A percentile compares a stretch with the other conserved stretches of the same genome.
phyloP scores from a whole-genome alignment of 1,139 yeast species.

The Candida albicans region DNA sequence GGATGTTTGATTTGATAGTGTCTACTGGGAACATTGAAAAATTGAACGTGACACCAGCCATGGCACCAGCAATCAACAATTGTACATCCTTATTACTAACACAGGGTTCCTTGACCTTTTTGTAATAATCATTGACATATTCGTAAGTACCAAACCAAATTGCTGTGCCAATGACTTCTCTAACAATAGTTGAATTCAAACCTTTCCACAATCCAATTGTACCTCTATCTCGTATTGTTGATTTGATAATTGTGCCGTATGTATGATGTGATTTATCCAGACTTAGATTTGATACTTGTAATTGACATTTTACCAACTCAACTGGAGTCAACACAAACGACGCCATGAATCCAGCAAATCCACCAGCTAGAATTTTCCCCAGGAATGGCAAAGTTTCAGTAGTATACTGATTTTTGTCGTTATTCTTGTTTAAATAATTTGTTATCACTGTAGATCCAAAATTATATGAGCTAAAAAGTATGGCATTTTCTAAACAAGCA shows the following conservation, averaged over 20 bases:
- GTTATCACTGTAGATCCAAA: constrained; percentile 72
- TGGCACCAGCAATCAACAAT: constrained; percentile 73
- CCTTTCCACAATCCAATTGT: constrained; percentile 72
- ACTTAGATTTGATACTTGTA: constrained; percentile 68
- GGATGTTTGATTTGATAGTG: constrained; percentile 85
- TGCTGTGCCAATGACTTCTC: constrained; percentile 90
- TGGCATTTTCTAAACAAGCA: constrained; percentile 78
- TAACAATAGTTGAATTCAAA: constrained; percentile 73
- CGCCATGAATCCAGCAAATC: constrained; percentile 78
- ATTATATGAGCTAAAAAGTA: constrained; percentile 57
- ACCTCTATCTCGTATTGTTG: constrained; percentile 53
- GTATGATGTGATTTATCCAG: constrained; percentile 3
- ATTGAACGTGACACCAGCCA: constrained; percentile 83
- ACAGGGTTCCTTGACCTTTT: constrained; percentile 17
- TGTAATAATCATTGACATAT: constrained; percentile 43
- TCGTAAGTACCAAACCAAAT: constrained; percentile 95
- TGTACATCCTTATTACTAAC: constrained; percentile 48
- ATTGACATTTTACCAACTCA: constrained; percentile 81
- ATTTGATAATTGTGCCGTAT: constrained; percentile 37
- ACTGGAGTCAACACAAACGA: constrained; percentile 87
- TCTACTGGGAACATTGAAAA: constrained; percentile 85
- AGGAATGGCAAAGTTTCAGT: constrained; percentile 33
- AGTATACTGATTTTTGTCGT: constrained; percentile 2
- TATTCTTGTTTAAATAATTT: constrained; percentile 13
- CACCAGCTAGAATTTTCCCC: constrained; percentile 64